Percentiles rank a stretch among this genome's conserved stretches.
Evolutionary conservation across 345 rosid genomes (phyloP).

Genomic region (Anastatica hierochuntica): DNA sequence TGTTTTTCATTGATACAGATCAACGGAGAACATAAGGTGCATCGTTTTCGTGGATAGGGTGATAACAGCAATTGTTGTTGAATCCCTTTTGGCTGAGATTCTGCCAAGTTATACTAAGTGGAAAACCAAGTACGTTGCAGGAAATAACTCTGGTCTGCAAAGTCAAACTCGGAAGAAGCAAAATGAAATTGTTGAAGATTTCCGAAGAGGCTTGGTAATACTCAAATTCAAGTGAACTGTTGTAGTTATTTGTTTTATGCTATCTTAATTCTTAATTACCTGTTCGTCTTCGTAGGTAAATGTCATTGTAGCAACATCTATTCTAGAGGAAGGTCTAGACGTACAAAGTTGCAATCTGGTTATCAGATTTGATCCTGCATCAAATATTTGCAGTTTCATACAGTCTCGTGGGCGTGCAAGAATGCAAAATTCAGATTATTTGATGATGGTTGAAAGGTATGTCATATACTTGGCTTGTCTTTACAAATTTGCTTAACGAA

Average conservation of each 20-base stretch:
- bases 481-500: background rate
- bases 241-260: background rate
- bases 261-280: background rate
- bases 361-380: slow-evolving; percentile 72
- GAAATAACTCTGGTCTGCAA: slow-evolving; percentile 49
- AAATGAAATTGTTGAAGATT: slow-evolving; percentile 70
- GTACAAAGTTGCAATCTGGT: slow-evolving; percentile 86
- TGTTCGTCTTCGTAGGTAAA: slow-evolving; percentile 47
- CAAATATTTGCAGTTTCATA: slow-evolving; percentile 79
- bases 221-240: background rate
- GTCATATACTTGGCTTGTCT: background rate
- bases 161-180: slow-evolving; percentile 54
- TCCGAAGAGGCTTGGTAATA: slow-evolving; percentile 66
- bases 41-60: slow-evolving; percentile 79
- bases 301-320: slow-evolving; percentile 82
- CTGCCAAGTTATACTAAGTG: slow-evolving; percentile 47
- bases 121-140: slow-evolving; percentile 66
- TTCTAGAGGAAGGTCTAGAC: slow-evolving; percentile 94
- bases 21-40: slow-evolving; percentile 55
- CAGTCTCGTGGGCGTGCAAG: slow-evolving; percentile 99
- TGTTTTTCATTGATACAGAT: slow-evolving; percentile 27
- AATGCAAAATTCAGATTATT: slow-evolving; percentile 66
- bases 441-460: slow-evolving; percentile 71
- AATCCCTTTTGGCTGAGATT: slow-evolving; percentile 41
- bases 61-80: slow-evolving; percentile 52